Evolutionary conservation across 345 rosid species (phyloP).

Genomic region (Eutrema yunnanense): DNA sequence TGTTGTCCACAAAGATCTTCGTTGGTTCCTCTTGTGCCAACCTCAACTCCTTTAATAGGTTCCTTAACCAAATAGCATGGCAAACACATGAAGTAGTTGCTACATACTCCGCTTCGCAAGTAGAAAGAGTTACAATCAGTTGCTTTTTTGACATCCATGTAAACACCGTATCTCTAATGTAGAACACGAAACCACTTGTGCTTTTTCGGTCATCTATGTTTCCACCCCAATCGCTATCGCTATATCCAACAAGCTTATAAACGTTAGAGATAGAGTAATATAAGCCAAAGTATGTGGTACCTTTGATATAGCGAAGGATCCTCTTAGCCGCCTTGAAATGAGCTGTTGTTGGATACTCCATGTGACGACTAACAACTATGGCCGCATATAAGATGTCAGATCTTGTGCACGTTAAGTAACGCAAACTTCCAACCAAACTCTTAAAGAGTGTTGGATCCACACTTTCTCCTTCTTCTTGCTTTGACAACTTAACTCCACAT

Average conservation of each 20-base stretch:
- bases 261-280: neutral
- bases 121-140: neutral
- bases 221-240: neutral
- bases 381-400: too few relatives aligned
- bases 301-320: neutral
- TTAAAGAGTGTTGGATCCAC: too few relatives aligned
- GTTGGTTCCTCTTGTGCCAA: too few relatives aligned
- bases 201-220: neutral
- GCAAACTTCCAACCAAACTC: too few relatives aligned
- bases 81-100: neutral
- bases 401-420: too few relatives aligned
- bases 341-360: neutral
- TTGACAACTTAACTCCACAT: too few relatives aligned
- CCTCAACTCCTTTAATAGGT: neutral
- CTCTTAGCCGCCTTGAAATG: neutral
- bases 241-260: neutral
- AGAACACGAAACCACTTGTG: neutral
- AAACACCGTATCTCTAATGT: neutral
- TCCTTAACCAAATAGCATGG: neutral
- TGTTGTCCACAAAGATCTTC: too few relatives aligned
- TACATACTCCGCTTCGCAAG: neutral
- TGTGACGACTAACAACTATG: neutral
- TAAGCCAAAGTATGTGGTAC: neutral
- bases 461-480: too few relatives aligned
- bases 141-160: neutral